A percentile compares a stretch with the other conserved stretches of the same genome.
phyloP scores from a whole-genome alignment of 2,329 filamentous ascomycete genomes.

The Botryotinia narcissicola region DNA sequence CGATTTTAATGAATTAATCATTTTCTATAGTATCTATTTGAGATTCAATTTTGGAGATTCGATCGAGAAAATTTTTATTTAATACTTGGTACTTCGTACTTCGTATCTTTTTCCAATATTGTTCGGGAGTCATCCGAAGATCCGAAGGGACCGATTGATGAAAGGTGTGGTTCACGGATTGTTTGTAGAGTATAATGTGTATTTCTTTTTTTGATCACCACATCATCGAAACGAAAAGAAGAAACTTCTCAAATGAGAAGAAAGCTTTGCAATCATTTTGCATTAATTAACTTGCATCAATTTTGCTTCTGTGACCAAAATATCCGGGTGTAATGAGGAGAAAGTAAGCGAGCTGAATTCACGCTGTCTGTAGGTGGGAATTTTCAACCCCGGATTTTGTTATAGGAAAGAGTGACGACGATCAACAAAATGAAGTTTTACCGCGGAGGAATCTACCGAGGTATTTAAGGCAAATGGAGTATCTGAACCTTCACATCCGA shows the following conservation, averaged over 20 bases:
- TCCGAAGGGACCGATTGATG: background rate
- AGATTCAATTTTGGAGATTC: too few relatives aligned
- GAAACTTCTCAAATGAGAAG: background rate
- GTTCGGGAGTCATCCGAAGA: background rate
- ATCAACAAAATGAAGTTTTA: background rate
- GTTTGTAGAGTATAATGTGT: background rate
- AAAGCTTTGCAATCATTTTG: background rate
- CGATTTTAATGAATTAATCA: background rate
- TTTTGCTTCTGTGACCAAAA: background rate
- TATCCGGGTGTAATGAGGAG: background rate
- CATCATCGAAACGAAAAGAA: background rate
- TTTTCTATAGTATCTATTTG: background rate
- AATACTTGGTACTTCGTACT: background rate
- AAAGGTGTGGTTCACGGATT: background rate
- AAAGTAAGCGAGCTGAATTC: background rate
- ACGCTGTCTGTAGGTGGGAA: background rate
- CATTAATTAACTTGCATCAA: background rate
- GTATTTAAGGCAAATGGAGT: too few relatives aligned
- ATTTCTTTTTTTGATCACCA: background rate
- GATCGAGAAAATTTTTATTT: too few relatives aligned
- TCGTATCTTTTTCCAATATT: background rate
- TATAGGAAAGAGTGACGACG: background rate
- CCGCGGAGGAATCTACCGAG: background rate
- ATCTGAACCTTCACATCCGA: too few relatives aligned
- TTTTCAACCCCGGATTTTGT: background rate